Conservation (phyloP, 1,284 basidiomycete species). For the Apiotrichum sp. region DNA sequence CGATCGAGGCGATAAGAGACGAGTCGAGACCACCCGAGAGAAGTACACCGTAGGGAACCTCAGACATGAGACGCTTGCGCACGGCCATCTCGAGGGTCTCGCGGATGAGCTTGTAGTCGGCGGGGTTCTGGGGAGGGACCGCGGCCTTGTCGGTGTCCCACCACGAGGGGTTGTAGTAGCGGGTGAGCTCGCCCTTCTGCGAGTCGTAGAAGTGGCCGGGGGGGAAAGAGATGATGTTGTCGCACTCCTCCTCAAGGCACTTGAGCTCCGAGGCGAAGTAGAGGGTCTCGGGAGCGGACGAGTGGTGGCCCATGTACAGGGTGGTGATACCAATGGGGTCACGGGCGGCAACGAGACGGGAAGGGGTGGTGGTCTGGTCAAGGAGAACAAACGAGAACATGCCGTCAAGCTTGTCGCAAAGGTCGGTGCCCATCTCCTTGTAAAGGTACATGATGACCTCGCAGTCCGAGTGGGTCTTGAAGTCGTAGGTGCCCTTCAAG, state of each 20-base stretch:
- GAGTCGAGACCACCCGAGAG: slow-evolving; percentile 94
- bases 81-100: slow-evolving; percentile 87
- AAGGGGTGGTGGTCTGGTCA: slow-evolving; percentile 83
- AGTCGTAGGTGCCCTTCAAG: slow-evolving; percentile 63
- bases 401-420: slow-evolving; percentile 82
- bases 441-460: slow-evolving; percentile 94
- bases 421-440: slow-evolving; percentile 65
- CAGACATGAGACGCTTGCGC: slow-evolving; percentile 89
- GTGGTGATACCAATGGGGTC: slow-evolving; percentile 99
- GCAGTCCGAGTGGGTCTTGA: slow-evolving; percentile 98
- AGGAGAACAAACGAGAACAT: slow-evolving; percentile 99
- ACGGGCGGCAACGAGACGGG: slow-evolving; percentile 87
- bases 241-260: slow-evolving; percentile 84
- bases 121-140: slow-evolving; percentile 59
- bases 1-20: slow-evolving; percentile 92
- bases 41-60: slow-evolving; percentile 97
- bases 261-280: slow-evolving; percentile 98
- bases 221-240: slow-evolving; percentile 91
- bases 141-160: slow-evolving; percentile 64
- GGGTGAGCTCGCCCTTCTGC: slow-evolving; percentile 62
- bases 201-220: slow-evolving; percentile 95
- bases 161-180: slow-evolving; percentile 84
- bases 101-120: slow-evolving; percentile 66
- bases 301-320: slow-evolving; percentile 92
- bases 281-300: slow-evolving; percentile 71